Base-by-base conservation (phyloP, 139 green algal genomes). In the Protoeuglena noctilucae region DNA sequence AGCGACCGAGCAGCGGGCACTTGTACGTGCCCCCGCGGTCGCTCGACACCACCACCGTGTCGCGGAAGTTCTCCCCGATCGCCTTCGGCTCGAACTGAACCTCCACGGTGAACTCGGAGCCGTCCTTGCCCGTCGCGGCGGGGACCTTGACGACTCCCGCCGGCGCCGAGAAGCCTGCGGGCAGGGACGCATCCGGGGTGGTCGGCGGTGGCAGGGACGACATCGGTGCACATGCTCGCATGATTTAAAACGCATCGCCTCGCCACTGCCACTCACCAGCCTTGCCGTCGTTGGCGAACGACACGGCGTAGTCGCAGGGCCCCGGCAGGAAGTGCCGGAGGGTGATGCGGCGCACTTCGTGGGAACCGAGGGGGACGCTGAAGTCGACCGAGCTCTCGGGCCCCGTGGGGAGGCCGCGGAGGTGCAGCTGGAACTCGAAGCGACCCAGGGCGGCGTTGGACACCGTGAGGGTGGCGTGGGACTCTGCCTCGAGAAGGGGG, bases 31-130 rank as follows among this genome's bases (percentile, higher is more conserved):
- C 80, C 17, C 57, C 79, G 25, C 47, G 25, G 26, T 60, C 17
- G 3, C 61, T 73, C 29, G 24, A 50, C 5, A 88, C 57, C 2
- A 81, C 18, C 27, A 92, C 60, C 43, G 57, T 64, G 58, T 87
- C 80, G 2, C 64, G 57, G 26, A 78, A 63, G 40, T 57, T 66
- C 57, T 88, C 78, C 18, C 76, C 74, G 3, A 92, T 43, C 4
- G 48, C 51, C 22, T 46, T 70, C 0, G 82, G 82, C 68, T 89
- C 78, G 58, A 88, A 92, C 6, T 53, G 46, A 5, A 92, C 70
- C 40, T 80, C 66, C 29, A 86, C 41, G 24, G 71, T 57, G n/a
- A 73, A 56, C 51, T 87, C 73, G 4, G 66, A 39, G 7, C 80
- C 80, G 22, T 68, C 57, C n/a, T n/a, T n/a, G 18, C 40, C 52